These are phyloP conservation scores for Schwanniomyces polymorphus DNA, from an alignment of 805 yeast genomes.

Conservation along the genomic window DNA sequence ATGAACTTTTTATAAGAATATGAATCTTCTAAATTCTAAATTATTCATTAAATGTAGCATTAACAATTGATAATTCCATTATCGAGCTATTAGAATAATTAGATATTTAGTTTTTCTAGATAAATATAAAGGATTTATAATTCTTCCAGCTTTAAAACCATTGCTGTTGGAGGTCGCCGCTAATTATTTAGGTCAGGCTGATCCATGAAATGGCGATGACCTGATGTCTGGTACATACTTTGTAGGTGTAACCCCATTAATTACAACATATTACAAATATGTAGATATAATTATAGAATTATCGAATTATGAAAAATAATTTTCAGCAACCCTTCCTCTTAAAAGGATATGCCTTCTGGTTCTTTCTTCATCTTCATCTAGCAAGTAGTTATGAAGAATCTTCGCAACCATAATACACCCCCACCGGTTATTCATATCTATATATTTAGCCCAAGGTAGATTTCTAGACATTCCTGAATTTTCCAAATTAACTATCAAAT, in stretches of 20 bases:
- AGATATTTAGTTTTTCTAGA: constrained; percentile 22
- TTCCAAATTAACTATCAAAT: constrained; percentile 35
- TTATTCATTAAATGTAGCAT: constrained; percentile 17
- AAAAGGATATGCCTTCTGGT: constrained; percentile 32
- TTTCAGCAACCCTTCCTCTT: constrained; percentile 45
- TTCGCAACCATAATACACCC: constrained; percentile 27
- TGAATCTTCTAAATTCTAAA: constrained; percentile 8
- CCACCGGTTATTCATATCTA: constrained; percentile 22
- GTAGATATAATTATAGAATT: too few relatives aligned
- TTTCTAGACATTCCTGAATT: constrained; percentile 47
- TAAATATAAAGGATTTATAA: constrained; percentile 9
- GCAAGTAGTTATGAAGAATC: constrained; percentile 30
- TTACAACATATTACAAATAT: neutral
- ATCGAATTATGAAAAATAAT: constrained; percentile 23
- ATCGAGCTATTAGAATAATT: constrained; percentile 21
- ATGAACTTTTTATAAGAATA: neutral
- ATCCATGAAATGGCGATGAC: constrained; percentile 98
- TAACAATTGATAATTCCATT: constrained; percentile 14
- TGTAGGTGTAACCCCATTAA: neutral
- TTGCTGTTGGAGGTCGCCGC: constrained; percentile 95
- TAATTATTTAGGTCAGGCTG: constrained; percentile 51
- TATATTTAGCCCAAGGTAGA: constrained; percentile 37
- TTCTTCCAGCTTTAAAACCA: constrained; percentile 86
- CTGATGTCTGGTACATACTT: constrained; percentile 76
- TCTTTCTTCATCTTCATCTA: constrained; percentile 27